phyloP scores from a whole-genome alignment of 2,329 filamentous ascomycete species.

The Cladosporium colombiae region DNA sequence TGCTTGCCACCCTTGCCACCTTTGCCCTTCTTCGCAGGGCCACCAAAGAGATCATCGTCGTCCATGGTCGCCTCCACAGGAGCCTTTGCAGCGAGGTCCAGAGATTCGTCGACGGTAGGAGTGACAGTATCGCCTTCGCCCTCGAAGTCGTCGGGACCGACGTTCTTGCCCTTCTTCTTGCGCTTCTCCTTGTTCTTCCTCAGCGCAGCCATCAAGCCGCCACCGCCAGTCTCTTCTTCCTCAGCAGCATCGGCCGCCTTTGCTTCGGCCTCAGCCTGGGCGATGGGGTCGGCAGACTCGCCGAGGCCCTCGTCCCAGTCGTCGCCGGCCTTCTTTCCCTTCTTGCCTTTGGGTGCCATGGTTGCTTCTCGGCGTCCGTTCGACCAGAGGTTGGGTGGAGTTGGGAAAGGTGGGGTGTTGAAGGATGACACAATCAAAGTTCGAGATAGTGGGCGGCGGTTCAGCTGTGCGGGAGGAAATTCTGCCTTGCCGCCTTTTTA shows the following conservation, averaged over 20 bases:
- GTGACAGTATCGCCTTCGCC: conserved; percentile 60
- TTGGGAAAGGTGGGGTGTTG: conserved; percentile 16
- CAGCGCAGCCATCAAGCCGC: conserved; percentile 51
- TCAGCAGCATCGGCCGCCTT: conserved; percentile 50
- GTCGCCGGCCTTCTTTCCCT: conserved; percentile 78
- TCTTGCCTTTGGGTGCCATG: conserved; percentile 97
- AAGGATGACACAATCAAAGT: conserved; percentile 8
- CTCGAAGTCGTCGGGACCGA: conserved; percentile 69
- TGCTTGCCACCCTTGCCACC: conserved; percentile 47
- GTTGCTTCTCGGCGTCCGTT: conserved; percentile 17
- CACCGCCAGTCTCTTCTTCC: conserved; percentile 54
- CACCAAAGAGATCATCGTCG: conserved; percentile 72
- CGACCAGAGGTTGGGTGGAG: conserved; percentile 3
- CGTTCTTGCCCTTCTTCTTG: conserved; percentile 81
- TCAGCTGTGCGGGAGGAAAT: conserved; percentile 20
- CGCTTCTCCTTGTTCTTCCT: conserved; percentile 68
- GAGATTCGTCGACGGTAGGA: conserved; percentile 39
- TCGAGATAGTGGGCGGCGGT: conserved; percentile 5
- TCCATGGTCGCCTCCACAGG: conserved; percentile 72
- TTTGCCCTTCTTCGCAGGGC: conserved; percentile 71
- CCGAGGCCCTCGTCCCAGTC: conserved; percentile 95
- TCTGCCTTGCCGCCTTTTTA: conserved; percentile 27
- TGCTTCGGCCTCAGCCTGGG: conserved; percentile 49
- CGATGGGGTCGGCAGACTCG: conserved; percentile 68
- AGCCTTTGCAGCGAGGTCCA: conserved; percentile 63